phyloP scores from a whole-genome alignment of 257 asterid genomes.

The Przewalskia tangutica region DNA sequence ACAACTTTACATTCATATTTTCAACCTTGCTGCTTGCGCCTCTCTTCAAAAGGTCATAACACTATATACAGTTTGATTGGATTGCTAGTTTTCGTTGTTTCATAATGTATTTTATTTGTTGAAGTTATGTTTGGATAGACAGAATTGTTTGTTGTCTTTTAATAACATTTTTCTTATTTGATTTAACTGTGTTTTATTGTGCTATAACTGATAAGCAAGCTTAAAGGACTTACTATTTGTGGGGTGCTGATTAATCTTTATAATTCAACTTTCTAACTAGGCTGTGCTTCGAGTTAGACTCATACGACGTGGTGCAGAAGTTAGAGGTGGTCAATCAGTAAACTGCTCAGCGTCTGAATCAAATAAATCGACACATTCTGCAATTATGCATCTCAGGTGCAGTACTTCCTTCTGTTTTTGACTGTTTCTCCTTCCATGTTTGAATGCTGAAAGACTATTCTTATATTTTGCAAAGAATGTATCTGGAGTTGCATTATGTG shows the following conservation, averaged over 20 bases:
- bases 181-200: background rate
- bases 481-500: no score
- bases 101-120: background rate
- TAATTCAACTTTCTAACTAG: conserved; percentile 18
- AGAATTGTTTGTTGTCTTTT: background rate
- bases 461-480: no score
- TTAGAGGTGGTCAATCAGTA: conserved; percentile 16
- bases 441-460: background rate
- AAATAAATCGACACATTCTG: conserved; percentile 20
- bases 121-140: background rate
- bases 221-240: background rate
- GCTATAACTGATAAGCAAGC: no score
- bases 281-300: conserved; percentile 58
- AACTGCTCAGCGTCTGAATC: conserved; percentile 21
- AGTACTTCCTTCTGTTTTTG: background rate
- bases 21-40: no score
- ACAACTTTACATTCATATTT: no score
- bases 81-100: no score
- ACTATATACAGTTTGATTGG: no score
- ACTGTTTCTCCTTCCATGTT: background rate
- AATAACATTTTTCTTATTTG: background rate
- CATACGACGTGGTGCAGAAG: conserved; percentile 49
- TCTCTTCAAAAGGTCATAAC: no score
- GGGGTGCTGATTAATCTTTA: background rate
- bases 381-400: conserved; percentile 35